Conservation (phyloP, 768 basidiomycete genomes). For the Dacryopinax spathularia region DNA sequence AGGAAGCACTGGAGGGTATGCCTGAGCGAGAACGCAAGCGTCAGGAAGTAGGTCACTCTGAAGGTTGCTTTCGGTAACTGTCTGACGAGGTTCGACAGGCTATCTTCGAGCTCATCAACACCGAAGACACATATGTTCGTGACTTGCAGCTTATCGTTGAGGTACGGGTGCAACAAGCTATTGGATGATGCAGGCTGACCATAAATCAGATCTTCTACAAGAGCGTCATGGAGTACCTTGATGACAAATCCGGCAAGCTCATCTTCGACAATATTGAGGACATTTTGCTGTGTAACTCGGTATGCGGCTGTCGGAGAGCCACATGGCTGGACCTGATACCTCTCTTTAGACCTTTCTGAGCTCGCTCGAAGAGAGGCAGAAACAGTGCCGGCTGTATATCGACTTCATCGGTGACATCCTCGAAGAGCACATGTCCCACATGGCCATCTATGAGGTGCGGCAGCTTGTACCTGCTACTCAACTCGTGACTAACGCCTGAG, state of each 20-base stretch:
- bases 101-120: constrained; percentile 88
- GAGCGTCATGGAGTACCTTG: constrained; percentile 54
- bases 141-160: constrained; percentile 85
- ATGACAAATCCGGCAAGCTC: constrained; percentile 59
- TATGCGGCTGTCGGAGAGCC: constrained; percentile 24
- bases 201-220: constrained; percentile 67
- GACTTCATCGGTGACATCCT: constrained; percentile 80
- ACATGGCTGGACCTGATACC: neutral
- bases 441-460: constrained; percentile 63
- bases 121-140: constrained; percentile 79
- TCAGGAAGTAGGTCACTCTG: constrained; percentile 50
- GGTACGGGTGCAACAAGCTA: constrained; percentile 30
- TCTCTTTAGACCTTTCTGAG: constrained; percentile 60
- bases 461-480: neutral
- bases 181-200: neutral
- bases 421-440: constrained; percentile 54
- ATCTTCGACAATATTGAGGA: constrained; percentile 93
- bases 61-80: neutral
- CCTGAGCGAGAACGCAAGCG: constrained; percentile 64
- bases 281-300: constrained; percentile 76
- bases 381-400: constrained; percentile 79
- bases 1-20: constrained; percentile 65
- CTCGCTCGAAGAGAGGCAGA: constrained; percentile 80
- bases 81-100: constrained; percentile 33
- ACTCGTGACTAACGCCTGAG: neutral